phyloP scores from a whole-genome alignment of 768 basidiomycete species.

The Suillus tomentosus region DNA sequence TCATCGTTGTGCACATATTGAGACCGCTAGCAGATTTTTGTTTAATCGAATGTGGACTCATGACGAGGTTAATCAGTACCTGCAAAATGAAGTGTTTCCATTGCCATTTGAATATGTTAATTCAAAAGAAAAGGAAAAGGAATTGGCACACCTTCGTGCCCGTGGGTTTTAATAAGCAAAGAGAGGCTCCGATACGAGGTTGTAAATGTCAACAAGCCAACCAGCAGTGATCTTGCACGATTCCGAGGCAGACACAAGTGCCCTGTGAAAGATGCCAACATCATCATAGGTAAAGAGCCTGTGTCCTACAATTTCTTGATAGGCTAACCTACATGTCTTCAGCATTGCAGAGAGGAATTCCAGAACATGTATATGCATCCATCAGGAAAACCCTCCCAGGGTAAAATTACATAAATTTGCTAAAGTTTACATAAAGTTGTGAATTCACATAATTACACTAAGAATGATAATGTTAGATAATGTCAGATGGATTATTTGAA shows the following conservation, averaged over 20 bases:
- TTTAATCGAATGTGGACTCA: background rate
- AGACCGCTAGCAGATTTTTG: background rate
- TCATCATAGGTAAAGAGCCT: conserved; percentile 12
- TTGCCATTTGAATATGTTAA: background rate
- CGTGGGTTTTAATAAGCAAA: conserved; percentile 9
- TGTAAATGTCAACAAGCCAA: background rate
- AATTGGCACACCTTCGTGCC: background rate
- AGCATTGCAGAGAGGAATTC: conserved; percentile 5
- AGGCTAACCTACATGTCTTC: background rate
- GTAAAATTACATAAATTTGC: too few relatives aligned
- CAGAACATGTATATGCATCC: conserved; percentile 4
- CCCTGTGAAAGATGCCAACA: background rate
- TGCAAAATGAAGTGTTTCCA: background rate
- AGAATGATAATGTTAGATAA: too few relatives aligned
- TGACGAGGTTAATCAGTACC: background rate
- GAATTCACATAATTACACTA: too few relatives aligned
- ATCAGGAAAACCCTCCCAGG: too few relatives aligned
- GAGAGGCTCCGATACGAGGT: background rate
- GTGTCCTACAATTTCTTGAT: background rate
- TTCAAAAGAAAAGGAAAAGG: conserved; percentile 1
- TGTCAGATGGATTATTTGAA: too few relatives aligned
- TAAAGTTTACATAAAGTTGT: too few relatives aligned
- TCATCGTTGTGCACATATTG: conserved; percentile 1
- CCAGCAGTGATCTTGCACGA: background rate
- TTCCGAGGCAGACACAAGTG: conserved; percentile 9